A percentile compares a stretch with the other conserved stretches of the same genome.
phyloP scores from a whole-genome alignment of 495 filamentous ascomycete genomes.

The Letharia lupina region DNA sequence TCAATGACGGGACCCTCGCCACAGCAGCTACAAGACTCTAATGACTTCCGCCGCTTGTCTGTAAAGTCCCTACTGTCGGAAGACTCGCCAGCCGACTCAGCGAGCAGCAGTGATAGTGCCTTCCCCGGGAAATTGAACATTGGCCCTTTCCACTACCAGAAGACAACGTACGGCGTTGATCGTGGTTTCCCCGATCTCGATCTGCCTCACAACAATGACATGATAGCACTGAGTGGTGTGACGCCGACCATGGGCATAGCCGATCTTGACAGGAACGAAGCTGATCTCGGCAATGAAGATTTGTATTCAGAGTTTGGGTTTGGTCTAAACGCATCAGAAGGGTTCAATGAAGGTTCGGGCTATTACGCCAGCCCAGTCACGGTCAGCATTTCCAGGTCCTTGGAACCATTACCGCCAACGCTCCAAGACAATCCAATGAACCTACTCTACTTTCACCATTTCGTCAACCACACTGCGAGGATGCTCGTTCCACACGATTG shows the following conservation, averaged over 20 bases:
- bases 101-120: slow-evolving; percentile 7
- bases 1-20: slow-evolving; percentile 2
- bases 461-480: slow-evolving; percentile 68
- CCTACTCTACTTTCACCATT: slow-evolving; percentile 68
- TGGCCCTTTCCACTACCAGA: slow-evolving; percentile 15
- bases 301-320: slow-evolving; percentile 36
- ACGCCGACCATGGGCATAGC: slow-evolving; percentile 15
- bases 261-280: slow-evolving; percentile 25
- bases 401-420: slow-evolving; percentile 59
- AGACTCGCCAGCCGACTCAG: slow-evolving; percentile 20
- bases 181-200: slow-evolving; percentile 61
- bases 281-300: slow-evolving; percentile 17
- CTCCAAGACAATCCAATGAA: slow-evolving; percentile 71
- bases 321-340: slow-evolving; percentile 39
- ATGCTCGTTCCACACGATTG: slow-evolving; percentile 72
- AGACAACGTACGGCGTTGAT: slow-evolving; percentile 54
- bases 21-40: slow-evolving; percentile 24
- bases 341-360: slow-evolving; percentile 45
- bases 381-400: slow-evolving; percentile 55
- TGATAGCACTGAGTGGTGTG: slow-evolving; percentile 24
- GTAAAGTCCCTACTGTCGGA: slow-evolving; percentile 37
- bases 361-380: slow-evolving; percentile 65
- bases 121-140: slow-evolving; percentile 14
- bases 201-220: slow-evolving; percentile 61
- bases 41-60: slow-evolving; percentile 33